phyloP scores from a whole-genome alignment of 2,329 filamentous ascomycete species.

The Paraphoma chrysanthemicola region DNA sequence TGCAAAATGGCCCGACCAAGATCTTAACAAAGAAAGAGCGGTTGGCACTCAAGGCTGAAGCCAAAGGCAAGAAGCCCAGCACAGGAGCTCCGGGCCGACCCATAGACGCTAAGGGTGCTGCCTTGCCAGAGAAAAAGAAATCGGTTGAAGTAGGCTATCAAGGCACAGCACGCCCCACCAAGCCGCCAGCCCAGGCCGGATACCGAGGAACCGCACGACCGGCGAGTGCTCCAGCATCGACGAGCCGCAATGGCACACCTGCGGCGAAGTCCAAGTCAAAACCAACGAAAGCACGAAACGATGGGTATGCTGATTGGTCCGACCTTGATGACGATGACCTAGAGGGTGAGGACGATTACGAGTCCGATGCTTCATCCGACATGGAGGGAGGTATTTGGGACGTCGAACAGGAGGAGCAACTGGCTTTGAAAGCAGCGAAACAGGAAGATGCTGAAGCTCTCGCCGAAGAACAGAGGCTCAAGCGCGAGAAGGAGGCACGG shows the following conservation, averaged over 20 bases:
- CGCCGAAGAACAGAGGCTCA: conserved; percentile 57
- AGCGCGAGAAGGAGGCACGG: conserved; percentile 45
- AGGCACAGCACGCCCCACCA: conserved; percentile 55
- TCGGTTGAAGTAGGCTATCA: conserved; percentile 52
- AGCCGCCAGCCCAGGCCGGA: conserved; percentile 40
- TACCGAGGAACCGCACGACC: conserved; percentile 49
- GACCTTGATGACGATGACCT: conserved; percentile 46
- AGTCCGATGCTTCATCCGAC: conserved; percentile 72
- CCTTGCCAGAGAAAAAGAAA: conserved; percentile 45
- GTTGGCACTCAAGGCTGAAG: conserved; percentile 53
- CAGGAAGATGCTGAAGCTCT: conserved; percentile 72
- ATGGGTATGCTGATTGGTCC: conserved; percentile 48
- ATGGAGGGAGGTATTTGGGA: conserved; percentile 81
- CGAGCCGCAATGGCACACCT: conserved; percentile 31
- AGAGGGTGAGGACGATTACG: conserved; percentile 67
- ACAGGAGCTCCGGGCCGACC: conserved; percentile 18
- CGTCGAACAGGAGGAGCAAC: conserved; percentile 73
- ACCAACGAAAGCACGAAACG: conserved; percentile 41
- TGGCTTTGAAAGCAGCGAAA: conserved; percentile 67
- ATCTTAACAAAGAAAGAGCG: conserved; percentile 67
- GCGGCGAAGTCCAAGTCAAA: conserved; percentile 39
- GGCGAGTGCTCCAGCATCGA: conserved; percentile 25
- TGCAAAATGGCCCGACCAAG: conserved; percentile 77
- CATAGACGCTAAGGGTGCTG: conserved; percentile 31
- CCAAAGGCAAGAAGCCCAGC: conserved; percentile 45